phyloP scores from a whole-genome alignment of 345 rosid genomes.

The Populus euphratica region DNA sequence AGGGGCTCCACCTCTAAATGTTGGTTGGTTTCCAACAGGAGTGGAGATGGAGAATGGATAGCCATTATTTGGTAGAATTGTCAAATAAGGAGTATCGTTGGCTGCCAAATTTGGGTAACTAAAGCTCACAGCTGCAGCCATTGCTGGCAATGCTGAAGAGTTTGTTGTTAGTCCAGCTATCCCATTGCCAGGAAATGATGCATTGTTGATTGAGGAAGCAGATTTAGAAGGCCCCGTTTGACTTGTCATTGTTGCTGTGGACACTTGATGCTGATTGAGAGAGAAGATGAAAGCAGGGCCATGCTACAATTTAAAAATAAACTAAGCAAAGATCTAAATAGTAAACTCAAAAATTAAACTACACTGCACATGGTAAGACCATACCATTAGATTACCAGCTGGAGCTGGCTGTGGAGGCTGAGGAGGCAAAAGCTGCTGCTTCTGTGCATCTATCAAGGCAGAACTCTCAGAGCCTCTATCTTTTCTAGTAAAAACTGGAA shows the following conservation, averaged over 20 bases:
- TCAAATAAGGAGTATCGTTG: slow-evolving; percentile 41
- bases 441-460: not conserved
- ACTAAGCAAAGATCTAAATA: not conserved
- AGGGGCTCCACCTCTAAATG: slow-evolving; percentile 37
- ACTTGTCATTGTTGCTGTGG: slow-evolving; percentile 19
- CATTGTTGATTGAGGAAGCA: slow-evolving; percentile 27
- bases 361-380: not conserved
- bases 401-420: slow-evolving; percentile 32
- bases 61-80: slow-evolving; percentile 46
- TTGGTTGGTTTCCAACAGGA: slow-evolving; percentile 12
- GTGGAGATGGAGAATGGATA: slow-evolving; percentile 38
- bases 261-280: slow-evolving; percentile 39
- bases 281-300: slow-evolving; percentile 48
- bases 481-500: slow-evolving; percentile 19
- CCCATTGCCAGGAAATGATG: slow-evolving; percentile 26
- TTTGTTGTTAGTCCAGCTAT: slow-evolving; percentile 14
- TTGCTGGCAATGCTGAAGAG: slow-evolving; percentile 21
- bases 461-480: slow-evolving; percentile 35
- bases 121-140: slow-evolving; percentile 35
- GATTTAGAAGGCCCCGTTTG: slow-evolving; percentile 31
- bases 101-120: slow-evolving; percentile 41
- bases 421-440: slow-evolving; percentile 12
- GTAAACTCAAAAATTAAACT: not conserved
- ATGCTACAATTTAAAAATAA: slow-evolving; percentile 30
- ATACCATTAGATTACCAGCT: slow-evolving; percentile 45